Conservation (phyloP, 148 eudicot genomes). For the Oxyria digyna region DNA sequence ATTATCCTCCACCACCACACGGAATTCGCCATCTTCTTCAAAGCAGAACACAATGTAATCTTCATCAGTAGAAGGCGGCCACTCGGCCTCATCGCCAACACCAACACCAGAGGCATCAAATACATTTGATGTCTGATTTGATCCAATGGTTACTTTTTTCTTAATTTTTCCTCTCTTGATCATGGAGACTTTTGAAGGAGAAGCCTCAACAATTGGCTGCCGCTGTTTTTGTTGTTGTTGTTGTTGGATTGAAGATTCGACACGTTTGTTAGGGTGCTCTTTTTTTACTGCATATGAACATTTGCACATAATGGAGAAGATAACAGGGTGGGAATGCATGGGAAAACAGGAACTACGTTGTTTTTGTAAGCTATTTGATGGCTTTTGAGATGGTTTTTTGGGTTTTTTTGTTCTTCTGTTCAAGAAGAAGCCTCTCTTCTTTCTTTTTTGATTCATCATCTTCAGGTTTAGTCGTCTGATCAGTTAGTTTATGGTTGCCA, state of each 20-base stretch:
- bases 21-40: conserved; percentile 55
- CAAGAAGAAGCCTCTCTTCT: not conserved
- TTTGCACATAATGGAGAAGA: conserved; percentile 40
- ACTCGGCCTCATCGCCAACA: conserved; percentile 26
- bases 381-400: not conserved
- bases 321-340: conserved; percentile 35
- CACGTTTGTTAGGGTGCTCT: conserved; percentile 12
- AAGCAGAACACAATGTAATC: conserved; percentile 76
- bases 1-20: conserved; percentile 36
- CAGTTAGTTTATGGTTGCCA: conserved; percentile 9
- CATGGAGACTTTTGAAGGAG: conserved; percentile 8
- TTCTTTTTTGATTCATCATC: conserved; percentile 3
- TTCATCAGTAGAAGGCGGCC: conserved; percentile 48
- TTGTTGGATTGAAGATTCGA: conserved; percentile 9
- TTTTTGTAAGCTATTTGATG: not conserved
- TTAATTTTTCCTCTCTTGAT: conserved; percentile 30
- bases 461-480: conserved; percentile 6
- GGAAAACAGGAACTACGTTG: not conserved
- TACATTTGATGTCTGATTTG: conserved; percentile 14
- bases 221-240: not conserved
- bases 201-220: not conserved
- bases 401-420: not conserved
- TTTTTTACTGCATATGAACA: conserved; percentile 25
- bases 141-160: conserved; percentile 30
- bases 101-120: conserved; percentile 1